Percentiles rank a stretch among this genome's conserved stretches.
phyloP scores from a whole-genome alignment of 1,284 basidiomycete species.

The Rhodotorula sp. region DNA sequence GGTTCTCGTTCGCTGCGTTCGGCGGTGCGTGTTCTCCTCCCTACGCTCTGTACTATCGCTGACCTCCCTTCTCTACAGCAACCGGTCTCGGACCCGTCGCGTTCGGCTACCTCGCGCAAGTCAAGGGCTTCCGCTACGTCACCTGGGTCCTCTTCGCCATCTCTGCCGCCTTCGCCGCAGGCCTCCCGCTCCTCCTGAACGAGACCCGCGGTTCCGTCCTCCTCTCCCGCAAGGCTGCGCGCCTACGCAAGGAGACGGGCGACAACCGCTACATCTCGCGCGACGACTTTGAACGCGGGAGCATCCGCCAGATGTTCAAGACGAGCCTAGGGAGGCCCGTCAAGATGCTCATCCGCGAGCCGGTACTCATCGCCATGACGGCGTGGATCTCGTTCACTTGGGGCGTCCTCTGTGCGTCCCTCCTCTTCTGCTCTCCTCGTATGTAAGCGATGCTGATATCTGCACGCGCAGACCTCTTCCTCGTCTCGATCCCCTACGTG shows the following conservation, averaged over 20 bases:
- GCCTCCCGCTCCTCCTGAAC: slow-evolving; percentile 31
- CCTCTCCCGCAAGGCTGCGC: slow-evolving; percentile 42
- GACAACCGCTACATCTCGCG: slow-evolving; percentile 48
- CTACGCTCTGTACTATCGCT: not conserved
- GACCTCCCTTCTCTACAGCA: not conserved
- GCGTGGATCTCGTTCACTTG: slow-evolving; percentile 25
- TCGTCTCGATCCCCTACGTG: slow-evolving; percentile 36
- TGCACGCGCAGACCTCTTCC: slow-evolving; percentile 19
- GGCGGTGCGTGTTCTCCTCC: not conserved
- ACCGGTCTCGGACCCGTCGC: slow-evolving; percentile 29
- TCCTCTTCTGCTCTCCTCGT: not conserved
- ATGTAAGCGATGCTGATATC: not conserved
- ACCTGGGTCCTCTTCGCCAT: slow-evolving; percentile 55
- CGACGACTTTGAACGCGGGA: slow-evolving; percentile 49
- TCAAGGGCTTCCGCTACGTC: slow-evolving; percentile 27
- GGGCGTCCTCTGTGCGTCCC: slow-evolving; percentile 15
- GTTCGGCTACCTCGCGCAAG: slow-evolving; percentile 37
- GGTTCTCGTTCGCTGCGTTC: slow-evolving; percentile 58
- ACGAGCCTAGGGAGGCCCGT: slow-evolving; percentile 48
- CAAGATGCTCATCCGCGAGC: slow-evolving; percentile 41
- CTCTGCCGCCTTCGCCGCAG: slow-evolving; percentile 23
- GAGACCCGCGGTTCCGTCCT: slow-evolving; percentile 45
- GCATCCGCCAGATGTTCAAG: slow-evolving; percentile 48
- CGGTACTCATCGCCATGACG: slow-evolving; percentile 41
- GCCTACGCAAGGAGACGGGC: slow-evolving; percentile 46